Base-by-base conservation (phyloP, 345 rosid species). In the Eutrema japonicum region DNA sequence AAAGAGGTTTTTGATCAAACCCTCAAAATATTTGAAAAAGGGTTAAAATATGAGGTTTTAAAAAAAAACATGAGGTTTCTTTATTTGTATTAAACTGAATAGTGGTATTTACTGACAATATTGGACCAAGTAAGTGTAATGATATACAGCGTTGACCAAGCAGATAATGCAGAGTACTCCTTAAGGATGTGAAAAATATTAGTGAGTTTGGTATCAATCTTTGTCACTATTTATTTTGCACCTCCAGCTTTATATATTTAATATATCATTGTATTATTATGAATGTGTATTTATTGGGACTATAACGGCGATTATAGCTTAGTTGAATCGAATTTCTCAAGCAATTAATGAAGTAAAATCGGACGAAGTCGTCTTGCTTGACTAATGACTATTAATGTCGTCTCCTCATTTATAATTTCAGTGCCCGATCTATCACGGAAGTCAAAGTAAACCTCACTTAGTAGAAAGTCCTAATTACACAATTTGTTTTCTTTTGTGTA, bases 151-250 rank as follows among this genome's bases (percentile, higher is more conserved):
- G 49, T 61, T 61, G 70, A 53, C 70, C 27, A 45, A 29, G 5
- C 35, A 61, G 42, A 68, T 61, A 68, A 43, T 45, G 38, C 7
- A 40, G 47, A 53, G 53, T 53, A 27, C 13, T 42, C 53, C 26
- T 54, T 64, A 54, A 64, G 32, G 46, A 36, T 6, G 42, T 57
- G 64, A 10, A 51, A 11, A 35, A 51, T 27, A 27, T 38, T 73
- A 45, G 48, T 50, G 43, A 53, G 70, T 68, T 46, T 45, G 70
- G 43, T 62, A 62, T 68, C 79, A 69, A 76, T 76, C 74, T 68
- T 53, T 68, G 64, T 76, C 70, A 76, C 57, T 8, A 64, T 37
- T 75, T 53, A 76, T 36, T 68, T 29, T 38, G 40, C 62, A 50
- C 49, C 37, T 75, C 49, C 48, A 53, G 18, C n/a, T 56, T 29